phyloP scores from a whole-genome alignment of 176 grass and related monocot genomes.

The Carex myosuroides region DNA sequence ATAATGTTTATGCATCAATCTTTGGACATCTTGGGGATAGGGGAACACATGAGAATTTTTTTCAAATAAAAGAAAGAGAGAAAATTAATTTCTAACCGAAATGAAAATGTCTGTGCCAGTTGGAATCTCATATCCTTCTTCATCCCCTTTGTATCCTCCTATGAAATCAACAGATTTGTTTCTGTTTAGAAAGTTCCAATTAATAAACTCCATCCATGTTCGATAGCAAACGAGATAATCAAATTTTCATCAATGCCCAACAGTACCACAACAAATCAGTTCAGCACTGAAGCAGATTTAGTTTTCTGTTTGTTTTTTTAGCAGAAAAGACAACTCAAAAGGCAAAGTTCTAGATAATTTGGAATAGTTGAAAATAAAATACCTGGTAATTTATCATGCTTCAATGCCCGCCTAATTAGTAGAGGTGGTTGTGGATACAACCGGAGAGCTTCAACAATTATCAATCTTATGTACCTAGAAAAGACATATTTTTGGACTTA shows the following conservation, averaged over 20 bases:
- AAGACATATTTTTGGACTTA: neutral
- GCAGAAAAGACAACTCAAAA: neutral
- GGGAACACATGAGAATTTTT: neutral
- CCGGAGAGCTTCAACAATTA: constrained; percentile 89
- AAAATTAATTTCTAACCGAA: constrained; percentile 50
- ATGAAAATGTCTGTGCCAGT: constrained; percentile 88
- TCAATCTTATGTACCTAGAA: constrained; percentile 74
- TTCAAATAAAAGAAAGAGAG: neutral
- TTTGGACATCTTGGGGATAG: neutral
- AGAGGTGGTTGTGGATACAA: constrained; percentile 90
- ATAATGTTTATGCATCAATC: neutral
- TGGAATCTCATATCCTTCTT: constrained; percentile 93
- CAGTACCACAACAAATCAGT: neutral
- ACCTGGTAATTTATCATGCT: constrained; percentile 86
- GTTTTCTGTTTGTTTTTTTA: neutral
- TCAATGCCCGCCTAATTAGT: constrained; percentile 82
- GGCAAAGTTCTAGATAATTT: neutral
- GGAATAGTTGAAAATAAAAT: constrained; percentile 7
- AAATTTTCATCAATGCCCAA: neutral
- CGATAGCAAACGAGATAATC: neutral
- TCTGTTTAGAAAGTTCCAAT: neutral
- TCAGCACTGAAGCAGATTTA: neutral
- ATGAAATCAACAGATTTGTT: constrained; percentile 5
- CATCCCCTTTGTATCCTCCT: constrained; percentile 80
- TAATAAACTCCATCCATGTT: neutral